Percentiles rank a stretch among this genome's conserved stretches.
phyloP scores from a whole-genome alignment of 1,284 basidiomycete genomes.

The Pascua sp. region DNA sequence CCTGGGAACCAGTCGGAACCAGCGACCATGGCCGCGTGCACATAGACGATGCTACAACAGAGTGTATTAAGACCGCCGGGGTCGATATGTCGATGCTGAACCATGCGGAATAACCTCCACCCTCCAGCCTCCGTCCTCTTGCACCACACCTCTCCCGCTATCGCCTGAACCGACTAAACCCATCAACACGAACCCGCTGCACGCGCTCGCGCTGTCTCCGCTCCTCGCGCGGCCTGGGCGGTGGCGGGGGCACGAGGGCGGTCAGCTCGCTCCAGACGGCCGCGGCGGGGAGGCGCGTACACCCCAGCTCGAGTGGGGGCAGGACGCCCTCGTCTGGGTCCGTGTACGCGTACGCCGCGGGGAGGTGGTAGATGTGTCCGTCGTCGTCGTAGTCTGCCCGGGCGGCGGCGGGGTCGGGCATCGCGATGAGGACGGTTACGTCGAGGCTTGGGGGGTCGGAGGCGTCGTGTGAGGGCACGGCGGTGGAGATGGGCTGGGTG shows the following conservation, averaged over 20 bases:
- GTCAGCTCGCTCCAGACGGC: slow-evolving; percentile 11
- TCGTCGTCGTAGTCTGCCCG: neutral
- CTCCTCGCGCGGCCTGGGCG: neutral
- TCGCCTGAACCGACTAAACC: slow-evolving; percentile 1
- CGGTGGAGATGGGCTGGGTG: slow-evolving; percentile 5
- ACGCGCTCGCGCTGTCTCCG: neutral
- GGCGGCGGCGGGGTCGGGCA: slow-evolving; percentile 11
- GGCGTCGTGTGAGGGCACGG: slow-evolving; percentile 1
- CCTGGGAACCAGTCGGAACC: no score
- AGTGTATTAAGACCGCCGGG: no score
- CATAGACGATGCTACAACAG: no score
- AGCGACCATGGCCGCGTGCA: no score
- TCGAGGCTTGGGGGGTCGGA: slow-evolving; percentile 6
- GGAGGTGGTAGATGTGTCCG: neutral
- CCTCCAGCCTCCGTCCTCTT: neutral
- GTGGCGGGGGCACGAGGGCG: slow-evolving; percentile 7
- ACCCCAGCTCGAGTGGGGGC: slow-evolving; percentile 7
- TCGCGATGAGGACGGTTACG: slow-evolving; percentile 18
- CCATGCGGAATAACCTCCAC: no score
- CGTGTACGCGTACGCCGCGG: neutral
- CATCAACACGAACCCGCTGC: slow-evolving; percentile 5
- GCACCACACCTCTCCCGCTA: neutral
- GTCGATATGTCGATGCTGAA: no score
- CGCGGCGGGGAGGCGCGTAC: neutral
- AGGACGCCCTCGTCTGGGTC: slow-evolving; percentile 5